phyloP scores from a whole-genome alignment of 2,329 filamentous ascomycete genomes.

The Mycogone perniciosa region DNA sequence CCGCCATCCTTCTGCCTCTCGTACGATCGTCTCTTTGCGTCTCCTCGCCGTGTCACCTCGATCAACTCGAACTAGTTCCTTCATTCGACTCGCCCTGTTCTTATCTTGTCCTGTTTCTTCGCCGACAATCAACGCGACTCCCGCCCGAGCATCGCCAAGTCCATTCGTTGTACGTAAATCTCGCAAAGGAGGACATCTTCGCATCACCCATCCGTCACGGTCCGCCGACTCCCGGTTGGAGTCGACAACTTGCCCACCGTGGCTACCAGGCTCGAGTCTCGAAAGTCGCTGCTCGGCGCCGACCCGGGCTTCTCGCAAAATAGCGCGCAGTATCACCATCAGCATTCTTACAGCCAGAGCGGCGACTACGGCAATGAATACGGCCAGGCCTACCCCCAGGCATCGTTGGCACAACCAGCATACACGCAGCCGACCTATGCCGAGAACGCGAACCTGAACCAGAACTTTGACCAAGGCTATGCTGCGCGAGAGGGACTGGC shows the following conservation, averaged over 20 bases:
- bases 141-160: neutral
- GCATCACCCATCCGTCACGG: constrained; percentile 1
- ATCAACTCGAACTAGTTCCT: neutral
- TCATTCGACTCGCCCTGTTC: no score
- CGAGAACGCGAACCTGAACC: constrained; percentile 23
- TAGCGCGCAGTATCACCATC: constrained; percentile 19
- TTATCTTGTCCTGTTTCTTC: neutral
- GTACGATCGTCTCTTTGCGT: neutral
- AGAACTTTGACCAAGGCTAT: constrained; percentile 29
- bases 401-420: constrained; percentile 21
- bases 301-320: constrained; percentile 33
- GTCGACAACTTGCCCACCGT: constrained; percentile 29
- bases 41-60: neutral
- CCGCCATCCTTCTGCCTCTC: neutral
- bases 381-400: constrained; percentile 29
- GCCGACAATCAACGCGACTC: neutral
- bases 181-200: neutral
- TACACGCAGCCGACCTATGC: constrained; percentile 24
- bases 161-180: neutral
- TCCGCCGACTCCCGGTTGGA: constrained; percentile 31
- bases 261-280: constrained; percentile 36
- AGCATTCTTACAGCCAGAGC: constrained; percentile 20
- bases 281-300: constrained; percentile 34
- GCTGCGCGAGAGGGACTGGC: constrained; percentile 33
- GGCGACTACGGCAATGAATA: constrained; percentile 26